These are phyloP conservation scores for Saturnispora serradocipensis DNA, from an alignment of 805 yeast genomes.

Conservation along the genomic window DNA sequence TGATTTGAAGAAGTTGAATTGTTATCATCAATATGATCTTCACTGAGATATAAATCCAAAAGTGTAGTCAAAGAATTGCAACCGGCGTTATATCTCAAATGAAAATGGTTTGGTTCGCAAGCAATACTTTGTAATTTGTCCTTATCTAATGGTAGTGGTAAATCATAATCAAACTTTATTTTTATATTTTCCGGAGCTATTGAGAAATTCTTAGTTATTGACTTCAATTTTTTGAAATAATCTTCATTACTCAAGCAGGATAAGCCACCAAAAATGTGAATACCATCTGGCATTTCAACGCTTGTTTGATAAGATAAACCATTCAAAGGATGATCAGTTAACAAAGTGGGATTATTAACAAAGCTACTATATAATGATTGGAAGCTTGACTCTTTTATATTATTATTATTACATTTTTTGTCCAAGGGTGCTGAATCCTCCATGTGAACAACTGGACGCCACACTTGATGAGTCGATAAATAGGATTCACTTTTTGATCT, in stretches of 20 bases:
- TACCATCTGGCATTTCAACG: constrained; percentile 29
- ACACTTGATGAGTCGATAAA: constrained; percentile 9
- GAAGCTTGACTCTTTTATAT: not conserved
- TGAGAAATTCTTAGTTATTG: constrained; percentile 24
- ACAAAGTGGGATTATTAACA: constrained; percentile 27
- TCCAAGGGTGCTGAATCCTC: not conserved
- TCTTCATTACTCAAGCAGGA: constrained; percentile 15
- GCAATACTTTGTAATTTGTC: constrained; percentile 35
- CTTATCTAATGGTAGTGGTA: constrained; percentile 38
- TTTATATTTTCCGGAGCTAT: constrained; percentile 27
- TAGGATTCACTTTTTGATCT: not conserved
- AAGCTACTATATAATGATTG: constrained; percentile 16
- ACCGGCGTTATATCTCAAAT: constrained; percentile 31
- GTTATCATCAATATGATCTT: not conserved
- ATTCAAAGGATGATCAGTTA: constrained; percentile 34
- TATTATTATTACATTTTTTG: not conserved
- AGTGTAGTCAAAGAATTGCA: constrained; percentile 30
- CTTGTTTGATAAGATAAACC: constrained; percentile 36
- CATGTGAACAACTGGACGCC: constrained; percentile 6
- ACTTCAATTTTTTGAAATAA: constrained; percentile 18
- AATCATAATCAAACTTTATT: constrained; percentile 27
- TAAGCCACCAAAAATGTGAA: constrained; percentile 41
- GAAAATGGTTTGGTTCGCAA: constrained; percentile 29
- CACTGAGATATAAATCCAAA: constrained; percentile 9
- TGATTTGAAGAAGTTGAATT: not conserved